Conservation (phyloP, 2,329 filamentous ascomycete genomes). For the Trichoderma oligosporum region DNA sequence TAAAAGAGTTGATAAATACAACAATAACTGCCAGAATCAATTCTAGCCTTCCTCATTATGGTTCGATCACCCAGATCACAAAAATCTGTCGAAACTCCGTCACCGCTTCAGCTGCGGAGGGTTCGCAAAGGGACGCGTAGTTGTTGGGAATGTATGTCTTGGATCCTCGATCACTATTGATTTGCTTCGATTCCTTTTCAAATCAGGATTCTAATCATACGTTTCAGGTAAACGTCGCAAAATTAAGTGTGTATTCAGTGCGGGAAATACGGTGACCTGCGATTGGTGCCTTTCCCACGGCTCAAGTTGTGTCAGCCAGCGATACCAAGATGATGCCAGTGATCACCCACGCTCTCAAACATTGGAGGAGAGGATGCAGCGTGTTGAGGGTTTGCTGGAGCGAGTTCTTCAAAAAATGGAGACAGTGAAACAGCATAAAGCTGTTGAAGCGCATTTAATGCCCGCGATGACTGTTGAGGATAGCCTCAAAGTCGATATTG, state of each 20-base stretch:
- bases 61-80: neutral
- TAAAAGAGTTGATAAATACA: neutral
- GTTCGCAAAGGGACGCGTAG: conserved; percentile 17
- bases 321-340: conserved; percentile 4
- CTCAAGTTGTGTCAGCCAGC: conserved; percentile 9
- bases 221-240: conserved; percentile 17
- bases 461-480: neutral
- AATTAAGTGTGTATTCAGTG: conserved; percentile 7
- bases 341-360: neutral
- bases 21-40: neutral
- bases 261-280: neutral
- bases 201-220: neutral
- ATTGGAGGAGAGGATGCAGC: conserved; percentile 4
- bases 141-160: conserved; percentile 18
- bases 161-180: neutral
- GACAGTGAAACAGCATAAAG: neutral
- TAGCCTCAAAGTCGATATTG: conserved; percentile 1
- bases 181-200: neutral
- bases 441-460: neutral
- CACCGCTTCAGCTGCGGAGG: neutral
- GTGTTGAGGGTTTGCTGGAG: conserved; percentile 5
- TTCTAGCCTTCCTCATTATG: neutral
- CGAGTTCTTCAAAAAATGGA: conserved; percentile 5
- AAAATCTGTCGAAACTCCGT: neutral
- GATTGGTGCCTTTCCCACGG: conserved; percentile 8